Percentiles rank a stretch among this genome's conserved stretches.
Evolutionary conservation across 202 grass and related monocot genomes (phyloP).

Genomic region (Zizania palustris): DNA sequence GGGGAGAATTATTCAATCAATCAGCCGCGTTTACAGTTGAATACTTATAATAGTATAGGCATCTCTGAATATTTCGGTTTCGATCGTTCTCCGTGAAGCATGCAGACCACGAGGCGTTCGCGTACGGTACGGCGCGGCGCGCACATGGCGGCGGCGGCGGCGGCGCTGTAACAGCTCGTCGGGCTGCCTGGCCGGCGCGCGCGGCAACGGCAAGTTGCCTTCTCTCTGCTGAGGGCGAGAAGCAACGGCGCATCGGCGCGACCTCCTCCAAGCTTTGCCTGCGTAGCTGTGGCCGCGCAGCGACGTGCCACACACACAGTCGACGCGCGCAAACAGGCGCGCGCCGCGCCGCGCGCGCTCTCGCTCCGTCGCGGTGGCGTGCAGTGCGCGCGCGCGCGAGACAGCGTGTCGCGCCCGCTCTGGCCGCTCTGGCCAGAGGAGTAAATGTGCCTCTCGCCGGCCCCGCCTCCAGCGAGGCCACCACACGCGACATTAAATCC

Average conservation of each 20-base stretch:
- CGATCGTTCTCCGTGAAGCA: neutral
- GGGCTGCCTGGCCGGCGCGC: neutral
- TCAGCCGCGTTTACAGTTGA: neutral
- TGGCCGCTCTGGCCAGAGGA: neutral
- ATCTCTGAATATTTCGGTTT: neutral
- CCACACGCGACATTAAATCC: neutral
- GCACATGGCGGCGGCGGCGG: conserved; percentile 20
- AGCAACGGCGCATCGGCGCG: conserved; percentile 43
- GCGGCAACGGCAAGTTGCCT: conserved; percentile 18
- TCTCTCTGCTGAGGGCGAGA: neutral
- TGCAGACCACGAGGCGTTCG: neutral
- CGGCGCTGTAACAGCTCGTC: no score
- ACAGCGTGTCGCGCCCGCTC: conserved; percentile 16
- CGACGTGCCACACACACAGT: conserved; percentile 26
- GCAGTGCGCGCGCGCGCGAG: neutral
- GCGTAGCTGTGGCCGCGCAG: neutral
- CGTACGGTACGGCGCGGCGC: no score
- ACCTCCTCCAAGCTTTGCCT: neutral
- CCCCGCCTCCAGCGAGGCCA: neutral
- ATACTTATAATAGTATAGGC: no score
- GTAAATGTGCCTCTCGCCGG: neutral
- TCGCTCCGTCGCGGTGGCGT: neutral
- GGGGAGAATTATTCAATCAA: neutral
- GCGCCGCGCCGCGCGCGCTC: neutral
- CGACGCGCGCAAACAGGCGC: neutral